Base-by-base conservation (phyloP, 768 basidiomycete genomes). In the Clitopilus passeckerianus region DNA sequence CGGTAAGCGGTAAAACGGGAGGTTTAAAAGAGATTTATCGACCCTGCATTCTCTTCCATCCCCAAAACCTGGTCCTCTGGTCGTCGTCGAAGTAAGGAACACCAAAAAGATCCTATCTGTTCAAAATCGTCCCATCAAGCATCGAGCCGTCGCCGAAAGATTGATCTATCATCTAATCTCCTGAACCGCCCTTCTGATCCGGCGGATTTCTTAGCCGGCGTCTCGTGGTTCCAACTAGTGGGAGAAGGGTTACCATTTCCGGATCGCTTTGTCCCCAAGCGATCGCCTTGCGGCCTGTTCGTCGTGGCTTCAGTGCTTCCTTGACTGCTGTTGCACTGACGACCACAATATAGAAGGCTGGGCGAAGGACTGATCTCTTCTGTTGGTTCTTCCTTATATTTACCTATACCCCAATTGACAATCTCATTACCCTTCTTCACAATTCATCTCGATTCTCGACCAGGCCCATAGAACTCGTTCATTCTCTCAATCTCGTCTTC, bases 271-370 rank as follows among this genome's bases (percentile, higher is more conserved):
- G 37, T 41, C 37, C 14, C 3, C 14, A 41, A n/a, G 37, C 37
- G 37, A 41, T 41, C 37, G 37, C n/a, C 5, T 4, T 41, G 37
- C 37, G 10, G 12, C 14, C 3, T 14, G 37, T 41, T 41, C 85
- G 86, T 64, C 65, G 83, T 74, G 14, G 15, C 55, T 58, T 23
- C n/a, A 34, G 52, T 46, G 30, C 24, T 22, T 6, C 9, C 46
- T 50, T 50, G 9, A 16, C 10, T 50, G 46, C 22, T 50, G 3
- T 50, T 23, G 46, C 46, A n/a, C 12, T 20, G 46, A 50, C 46
- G 46, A 50, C 46, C 3, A 23, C 46, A 30, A 7, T 23, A 23
- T 10, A 10, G 46, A 50, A 9, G 18, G 44, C 44, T 7, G 15
- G 34, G 34, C 8, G 15, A n/a, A n/a, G n/a, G n/a, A n/a, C n/a